A percentile compares a stretch with the other conserved stretches of the same genome.
Conservation (phyloP, 257 asterid species). For the Nicotiana tomentosiformis region DNA sequence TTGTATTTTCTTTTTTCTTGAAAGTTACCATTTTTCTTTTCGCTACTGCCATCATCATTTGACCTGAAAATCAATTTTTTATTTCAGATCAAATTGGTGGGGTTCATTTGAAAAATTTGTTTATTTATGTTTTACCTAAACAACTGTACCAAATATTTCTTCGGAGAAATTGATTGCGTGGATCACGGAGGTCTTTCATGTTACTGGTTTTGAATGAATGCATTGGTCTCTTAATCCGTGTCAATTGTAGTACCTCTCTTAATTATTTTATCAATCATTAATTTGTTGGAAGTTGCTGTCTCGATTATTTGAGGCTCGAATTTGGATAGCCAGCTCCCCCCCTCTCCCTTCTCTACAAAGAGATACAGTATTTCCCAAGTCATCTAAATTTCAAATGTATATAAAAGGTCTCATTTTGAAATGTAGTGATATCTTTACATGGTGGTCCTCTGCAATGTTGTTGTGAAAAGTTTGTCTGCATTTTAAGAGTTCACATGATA, state of each 20-base stretch:
- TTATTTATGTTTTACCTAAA: slow-evolving; percentile 32
- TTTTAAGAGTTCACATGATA: background rate
- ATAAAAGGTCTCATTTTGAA: background rate
- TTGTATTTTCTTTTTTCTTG: slow-evolving; percentile 3
- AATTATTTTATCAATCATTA: background rate
- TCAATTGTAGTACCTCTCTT: background rate
- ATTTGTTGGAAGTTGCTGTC: slow-evolving; percentile 1
- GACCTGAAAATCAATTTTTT: slow-evolving; percentile 17
- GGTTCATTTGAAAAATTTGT: slow-evolving; percentile 23
- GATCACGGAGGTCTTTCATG: slow-evolving; percentile 8
- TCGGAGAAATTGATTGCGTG: slow-evolving; percentile 11
- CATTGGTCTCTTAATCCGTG: background rate
- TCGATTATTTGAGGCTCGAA: background rate
- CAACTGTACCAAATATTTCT: slow-evolving; percentile 18
- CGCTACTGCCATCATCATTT: slow-evolving; percentile 3
- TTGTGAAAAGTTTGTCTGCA: background rate
- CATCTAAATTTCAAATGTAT: background rate
- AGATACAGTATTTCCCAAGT: background rate
- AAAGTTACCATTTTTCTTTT: background rate
- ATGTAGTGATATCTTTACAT: background rate
- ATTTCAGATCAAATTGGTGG: slow-evolving; percentile 25
- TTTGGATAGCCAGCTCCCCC: background rate
- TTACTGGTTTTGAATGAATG: background rate
- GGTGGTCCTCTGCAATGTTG: background rate
- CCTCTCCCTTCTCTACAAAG: too few species aligned